Percentiles rank a stretch among this genome's conserved stretches.
Evolutionary conservation across 2,329 filamentous ascomycete species (phyloP).

Genomic region (Daldinia eschscholtzii): DNA sequence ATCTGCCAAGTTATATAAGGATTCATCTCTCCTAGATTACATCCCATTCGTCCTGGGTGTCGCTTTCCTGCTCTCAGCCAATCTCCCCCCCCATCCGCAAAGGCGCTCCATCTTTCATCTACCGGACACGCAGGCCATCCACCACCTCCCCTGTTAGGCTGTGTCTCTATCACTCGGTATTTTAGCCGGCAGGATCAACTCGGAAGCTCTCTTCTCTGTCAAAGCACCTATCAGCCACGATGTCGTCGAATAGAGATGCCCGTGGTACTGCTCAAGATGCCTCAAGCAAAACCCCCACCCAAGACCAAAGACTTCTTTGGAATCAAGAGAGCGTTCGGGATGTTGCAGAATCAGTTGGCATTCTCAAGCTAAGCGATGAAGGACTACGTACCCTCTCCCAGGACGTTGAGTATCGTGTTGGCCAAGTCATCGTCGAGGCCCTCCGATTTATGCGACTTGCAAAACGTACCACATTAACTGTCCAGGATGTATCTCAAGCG

Average conservation of each 20-base stretch:
- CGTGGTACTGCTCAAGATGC: slow-evolving; percentile 46
- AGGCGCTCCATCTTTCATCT: not conserved
- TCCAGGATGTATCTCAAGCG: slow-evolving; percentile 89
- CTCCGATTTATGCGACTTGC: slow-evolving; percentile 96
- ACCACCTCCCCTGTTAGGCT: not conserved
- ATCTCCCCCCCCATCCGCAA: not conserved
- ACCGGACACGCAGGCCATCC: not conserved
- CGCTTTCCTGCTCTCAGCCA: not conserved
- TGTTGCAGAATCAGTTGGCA: slow-evolving; percentile 95
- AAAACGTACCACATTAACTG: slow-evolving; percentile 86
- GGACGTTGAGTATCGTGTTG: slow-evolving; percentile 95
- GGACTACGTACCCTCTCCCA: slow-evolving; percentile 88
- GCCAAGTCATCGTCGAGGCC: slow-evolving; percentile 92
- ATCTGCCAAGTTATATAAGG: not conserved
- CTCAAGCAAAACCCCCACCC: slow-evolving; percentile 36
- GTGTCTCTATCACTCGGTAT: not conserved
- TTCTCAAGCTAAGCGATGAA: slow-evolving; percentile 83
- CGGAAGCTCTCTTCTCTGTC: not conserved
- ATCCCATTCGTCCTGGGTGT: not conserved
- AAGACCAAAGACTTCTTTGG: slow-evolving; percentile 74
- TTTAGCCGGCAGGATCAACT: not conserved
- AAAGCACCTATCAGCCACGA: slow-evolving; percentile 15
- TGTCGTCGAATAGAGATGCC: slow-evolving; percentile 45
- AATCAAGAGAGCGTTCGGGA: slow-evolving; percentile 96
- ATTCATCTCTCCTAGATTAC: not conserved